Evolutionary conservation across 805 yeast genomes (phyloP), one percentile per base, ranked within the genome.

Genomic region (Starmerella riodocensis): DNA sequence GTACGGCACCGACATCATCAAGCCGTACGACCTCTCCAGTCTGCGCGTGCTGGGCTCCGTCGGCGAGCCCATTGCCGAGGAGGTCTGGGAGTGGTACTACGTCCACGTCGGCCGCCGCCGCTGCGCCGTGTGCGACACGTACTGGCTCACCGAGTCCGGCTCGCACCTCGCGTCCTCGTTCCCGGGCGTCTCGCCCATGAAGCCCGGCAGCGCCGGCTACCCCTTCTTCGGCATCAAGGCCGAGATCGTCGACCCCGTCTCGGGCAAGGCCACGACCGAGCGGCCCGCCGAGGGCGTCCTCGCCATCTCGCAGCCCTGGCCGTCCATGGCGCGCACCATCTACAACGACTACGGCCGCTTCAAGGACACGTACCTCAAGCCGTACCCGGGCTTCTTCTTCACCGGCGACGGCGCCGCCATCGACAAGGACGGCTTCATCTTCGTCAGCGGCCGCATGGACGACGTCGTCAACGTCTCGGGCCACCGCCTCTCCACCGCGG

Each of bases 381-480:
- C 95, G 37, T 91, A 88, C 67, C 83, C 88, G 43, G 93, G 94
- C 43, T 75, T 72, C 65, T 91, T 85, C 67, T 91, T 91, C 70
- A 81, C 96, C 11, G 98, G 98, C 54, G 98, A 88, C 60, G 97
- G 97, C 65, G 97, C 96, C 39, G 97, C 93, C 32, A 76, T 96
- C 59, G 98, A 91, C 61, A 74, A 74, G 47, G 97, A 91, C 57
- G 97, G 97, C 36, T 91, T 77, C 70, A 83, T 76, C 67, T 91
- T 97, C 95, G 88, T 91, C 60, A 74, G 88, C 62, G 98, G 98
- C 55, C 79, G 98, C 63, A 96, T 91, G 48, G 97, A 91, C 61
- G 98, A 91, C 56, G 97, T 91, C 43, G 98, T 88, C 51, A 91
- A 91, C 58, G 97, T 91, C 29, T 78, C 93, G 38, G 98, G 98